Base-by-base conservation (phyloP, 2,329 filamentous ascomycete genomes). In the Diaporthe vexans region DNA sequence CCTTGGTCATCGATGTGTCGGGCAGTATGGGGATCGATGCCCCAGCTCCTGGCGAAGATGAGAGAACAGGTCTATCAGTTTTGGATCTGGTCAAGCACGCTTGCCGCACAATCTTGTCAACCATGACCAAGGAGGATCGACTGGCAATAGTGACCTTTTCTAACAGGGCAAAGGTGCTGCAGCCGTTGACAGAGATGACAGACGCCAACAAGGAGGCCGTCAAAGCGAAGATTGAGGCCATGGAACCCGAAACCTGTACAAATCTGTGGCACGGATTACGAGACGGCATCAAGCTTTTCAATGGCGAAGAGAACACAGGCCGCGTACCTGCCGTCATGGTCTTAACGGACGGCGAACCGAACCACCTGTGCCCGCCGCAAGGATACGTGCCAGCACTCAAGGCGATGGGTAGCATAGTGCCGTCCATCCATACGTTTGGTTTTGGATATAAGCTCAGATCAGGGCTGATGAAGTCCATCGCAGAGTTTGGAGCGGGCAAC, bases 41-140 rank as follows among this genome's bases (percentile, higher is more conserved):
- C 0, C 87, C 86, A 0, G 83, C 88, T 0, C 87, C 79, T 1
- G 85, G 84, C 19, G 72, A 81, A 21, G 75, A 79, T 2, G 88
- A 91, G 76, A 78, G 84, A 26, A 85, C 85, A 1, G 89, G 89
- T 0, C 81, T 91, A 0, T 88, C 86, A 0, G 84, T 91, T 1
- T 79, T 92, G 29, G 91, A 92, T 76, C 84, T 92, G 29, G 87
- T 87, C 56, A 91, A 91, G 77, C 90, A 92, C 77, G 89, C 90
- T 1, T 87, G 89, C 1, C 84, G 85, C 9, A 91, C 89, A 10
- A 90, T 92, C 24, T 78, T 82, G 13, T 87, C 90, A 77, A 90
- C 88, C 0, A 82, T 92, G 75, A 83, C 88, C 40, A 84, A 86
- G n/a, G 76, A 80, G 0, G 90, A 92, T 77, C 83, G 90, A 6